phyloP scores from a whole-genome alignment of 2,329 filamentous ascomycete genomes.

The Fusarium sublunatum region DNA sequence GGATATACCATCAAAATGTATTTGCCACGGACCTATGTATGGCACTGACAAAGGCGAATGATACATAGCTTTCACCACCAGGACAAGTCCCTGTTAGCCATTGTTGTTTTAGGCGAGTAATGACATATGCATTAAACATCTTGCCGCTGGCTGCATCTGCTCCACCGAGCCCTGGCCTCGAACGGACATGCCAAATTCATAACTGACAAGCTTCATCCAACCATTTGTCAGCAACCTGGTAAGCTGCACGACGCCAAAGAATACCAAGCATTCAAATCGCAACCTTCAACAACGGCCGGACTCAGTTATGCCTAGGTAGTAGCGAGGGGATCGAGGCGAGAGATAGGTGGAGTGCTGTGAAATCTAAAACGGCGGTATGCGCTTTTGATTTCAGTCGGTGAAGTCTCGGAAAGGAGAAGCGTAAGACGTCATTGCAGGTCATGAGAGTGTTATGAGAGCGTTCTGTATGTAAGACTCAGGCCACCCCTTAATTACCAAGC shows the following conservation, averaged over 20 bases:
- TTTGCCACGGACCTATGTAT: constrained; percentile 36
- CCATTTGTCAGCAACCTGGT: constrained; percentile 41
- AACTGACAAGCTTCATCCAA: constrained; percentile 25
- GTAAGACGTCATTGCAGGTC: constrained; percentile 36
- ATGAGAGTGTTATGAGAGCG: constrained; percentile 14
- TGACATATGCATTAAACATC: constrained; percentile 27
- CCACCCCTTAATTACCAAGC: constrained; percentile 17
- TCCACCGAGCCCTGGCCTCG: constrained; percentile 34
- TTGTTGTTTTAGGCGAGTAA: constrained; percentile 9
- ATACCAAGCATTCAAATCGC: no score
- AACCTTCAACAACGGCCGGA: not conserved
- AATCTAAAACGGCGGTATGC: constrained; percentile 31
- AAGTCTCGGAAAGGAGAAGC: constrained; percentile 44
- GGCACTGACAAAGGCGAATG: constrained; percentile 30
- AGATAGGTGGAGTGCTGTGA: constrained; percentile 19
- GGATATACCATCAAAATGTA: constrained; percentile 41
- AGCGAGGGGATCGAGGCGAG: constrained; percentile 3
- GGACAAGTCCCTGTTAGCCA: constrained; percentile 30
- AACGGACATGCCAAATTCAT: constrained; percentile 41
- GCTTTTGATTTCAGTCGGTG: constrained; percentile 41
- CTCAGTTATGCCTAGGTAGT: constrained; percentile 1
- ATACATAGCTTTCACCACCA: constrained; percentile 36
- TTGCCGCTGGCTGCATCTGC: constrained; percentile 45
- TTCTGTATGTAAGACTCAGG: constrained; percentile 30
- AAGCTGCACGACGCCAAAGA: no score